Percentiles rank a stretch among this genome's conserved stretches.
These are phyloP conservation scores for Moesziomyces sp. DNA, from an alignment of 1,284 basidiomycete species.

Conservation along the genomic window DNA sequence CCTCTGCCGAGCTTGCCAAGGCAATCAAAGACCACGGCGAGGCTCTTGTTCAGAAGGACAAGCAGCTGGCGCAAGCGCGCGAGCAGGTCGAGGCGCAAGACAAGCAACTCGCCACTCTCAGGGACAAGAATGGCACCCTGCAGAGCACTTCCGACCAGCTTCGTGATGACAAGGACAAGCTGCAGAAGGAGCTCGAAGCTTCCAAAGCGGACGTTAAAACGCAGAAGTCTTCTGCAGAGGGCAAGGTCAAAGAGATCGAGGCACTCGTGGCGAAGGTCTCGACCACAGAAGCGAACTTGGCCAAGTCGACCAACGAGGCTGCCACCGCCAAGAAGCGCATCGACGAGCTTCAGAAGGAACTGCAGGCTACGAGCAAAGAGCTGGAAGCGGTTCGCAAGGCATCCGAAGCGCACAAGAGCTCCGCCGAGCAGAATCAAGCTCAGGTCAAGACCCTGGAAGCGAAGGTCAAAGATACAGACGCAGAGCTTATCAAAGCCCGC, in stretches of 20 bases:
- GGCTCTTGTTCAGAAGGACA: slow-evolving; percentile 16
- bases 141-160: slow-evolving; percentile 12
- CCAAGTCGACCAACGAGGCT: slow-evolving; percentile 16
- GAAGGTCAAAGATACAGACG: slow-evolving; percentile 13
- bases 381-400: slow-evolving; percentile 16
- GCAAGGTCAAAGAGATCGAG: slow-evolving; percentile 18
- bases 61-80: slow-evolving; percentile 16
- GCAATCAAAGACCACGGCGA: slow-evolving; percentile 15
- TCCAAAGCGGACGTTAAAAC: slow-evolving; percentile 7
- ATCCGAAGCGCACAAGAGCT: slow-evolving; percentile 12
- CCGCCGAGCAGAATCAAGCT: slow-evolving; percentile 16
- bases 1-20: slow-evolving; percentile 18
- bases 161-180: slow-evolving; percentile 4
- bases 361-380: slow-evolving; percentile 21
- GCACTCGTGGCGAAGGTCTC: slow-evolving; percentile 18
- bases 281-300: slow-evolving; percentile 11
- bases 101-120: slow-evolving; percentile 11
- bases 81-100: slow-evolving; percentile 19
- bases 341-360: slow-evolving; percentile 17
- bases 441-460: slow-evolving; percentile 24
- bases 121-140: slow-evolving; percentile 16
- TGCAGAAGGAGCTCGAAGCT: slow-evolving; percentile 23
- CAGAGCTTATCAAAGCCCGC: slow-evolving; percentile 9
- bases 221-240: slow-evolving; percentile 16
- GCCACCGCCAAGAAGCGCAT: slow-evolving; percentile 15